Conservation (phyloP, 1,284 basidiomycete genomes). For the Leucoagaricus sp. region DNA sequence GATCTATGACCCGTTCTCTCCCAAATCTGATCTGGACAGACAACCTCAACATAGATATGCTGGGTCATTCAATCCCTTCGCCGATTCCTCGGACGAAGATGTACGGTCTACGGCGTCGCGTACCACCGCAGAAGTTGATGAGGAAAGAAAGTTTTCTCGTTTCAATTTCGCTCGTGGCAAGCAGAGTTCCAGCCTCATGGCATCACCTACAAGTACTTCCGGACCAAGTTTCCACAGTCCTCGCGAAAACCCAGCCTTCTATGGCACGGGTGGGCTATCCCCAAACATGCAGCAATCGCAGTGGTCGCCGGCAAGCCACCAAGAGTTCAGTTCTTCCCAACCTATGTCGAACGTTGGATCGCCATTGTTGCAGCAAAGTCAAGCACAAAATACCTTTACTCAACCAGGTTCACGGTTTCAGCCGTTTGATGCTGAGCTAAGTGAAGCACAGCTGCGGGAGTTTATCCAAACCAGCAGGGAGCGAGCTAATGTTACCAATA, state of each 20-base stretch:
- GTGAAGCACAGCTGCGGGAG: conserved; percentile 73
- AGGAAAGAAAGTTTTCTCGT: conserved; percentile 77
- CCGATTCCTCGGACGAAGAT: conserved; percentile 52
- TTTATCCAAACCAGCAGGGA: conserved; percentile 71
- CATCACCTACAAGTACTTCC: conserved; percentile 60
- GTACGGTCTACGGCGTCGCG: conserved; percentile 27
- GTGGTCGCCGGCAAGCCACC: conserved; percentile 45
- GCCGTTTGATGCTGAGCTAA: conserved; percentile 55
- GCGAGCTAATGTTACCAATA: conserved; percentile 32
- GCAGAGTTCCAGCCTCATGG: conserved; percentile 56
- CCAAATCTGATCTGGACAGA: conserved; percentile 7
- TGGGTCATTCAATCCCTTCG: conserved; percentile 80
- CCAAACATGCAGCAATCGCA: conserved; percentile 38
- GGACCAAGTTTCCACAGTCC: conserved; percentile 52
- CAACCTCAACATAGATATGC: conserved; percentile 47
- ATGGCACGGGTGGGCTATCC: conserved; percentile 31
- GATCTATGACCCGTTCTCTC: conserved; percentile 49
- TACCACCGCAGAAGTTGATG: conserved; percentile 44
- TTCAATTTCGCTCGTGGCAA: conserved; percentile 83
- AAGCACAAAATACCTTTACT: conserved; percentile 39
- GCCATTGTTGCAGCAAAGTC: conserved; percentile 49
- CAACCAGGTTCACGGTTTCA: conserved; percentile 46
- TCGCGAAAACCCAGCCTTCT: conserved; percentile 52
- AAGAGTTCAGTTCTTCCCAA: conserved; percentile 42
- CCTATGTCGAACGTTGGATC: conserved; percentile 45